Conservation (phyloP, 768 basidiomycete genomes). For the Dioszegia aurantiaca region DNA sequence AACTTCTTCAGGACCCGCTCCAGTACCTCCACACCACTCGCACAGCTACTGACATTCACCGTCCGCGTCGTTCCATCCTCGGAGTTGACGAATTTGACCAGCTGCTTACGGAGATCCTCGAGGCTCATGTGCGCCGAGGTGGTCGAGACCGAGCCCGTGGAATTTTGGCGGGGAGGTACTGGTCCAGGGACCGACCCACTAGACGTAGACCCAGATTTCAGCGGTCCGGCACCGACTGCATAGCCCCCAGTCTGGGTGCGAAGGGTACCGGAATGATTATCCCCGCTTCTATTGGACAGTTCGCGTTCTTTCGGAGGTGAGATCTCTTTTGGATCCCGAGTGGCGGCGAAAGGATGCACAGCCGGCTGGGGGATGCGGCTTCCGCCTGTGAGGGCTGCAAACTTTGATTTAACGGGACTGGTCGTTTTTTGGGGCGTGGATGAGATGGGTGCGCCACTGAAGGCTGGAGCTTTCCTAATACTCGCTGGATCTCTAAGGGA, state of each 20-base stretch:
- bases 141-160: conserved; percentile 2
- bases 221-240: conserved; percentile 15
- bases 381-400: conserved; percentile 28
- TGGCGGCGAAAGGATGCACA: conserved; percentile 43
- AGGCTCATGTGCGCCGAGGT: conserved; percentile 57
- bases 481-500: not conserved
- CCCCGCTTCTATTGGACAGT: not conserved
- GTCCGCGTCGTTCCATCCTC: conserved; percentile 72
- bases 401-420: conserved; percentile 39
- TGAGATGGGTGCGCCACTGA: not conserved
- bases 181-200: not conserved
- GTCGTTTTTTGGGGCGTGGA: conserved; percentile 18
- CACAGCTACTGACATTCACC: conserved; percentile 71
- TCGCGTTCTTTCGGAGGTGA: conserved; percentile 13
- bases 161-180: not conserved
- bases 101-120: conserved; percentile 75
- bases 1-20: conserved; percentile 88
- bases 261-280: conserved; percentile 10
- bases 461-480: not conserved
- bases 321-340: conserved; percentile 17
- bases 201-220: conserved; percentile 3
- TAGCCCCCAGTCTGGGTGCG: conserved; percentile 19
- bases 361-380: conserved; percentile 8
- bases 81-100: conserved; percentile 81
- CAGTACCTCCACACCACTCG: conserved; percentile 78